Conservation (phyloP, 805 yeast species). For the Spathaspora arborariae region DNA sequence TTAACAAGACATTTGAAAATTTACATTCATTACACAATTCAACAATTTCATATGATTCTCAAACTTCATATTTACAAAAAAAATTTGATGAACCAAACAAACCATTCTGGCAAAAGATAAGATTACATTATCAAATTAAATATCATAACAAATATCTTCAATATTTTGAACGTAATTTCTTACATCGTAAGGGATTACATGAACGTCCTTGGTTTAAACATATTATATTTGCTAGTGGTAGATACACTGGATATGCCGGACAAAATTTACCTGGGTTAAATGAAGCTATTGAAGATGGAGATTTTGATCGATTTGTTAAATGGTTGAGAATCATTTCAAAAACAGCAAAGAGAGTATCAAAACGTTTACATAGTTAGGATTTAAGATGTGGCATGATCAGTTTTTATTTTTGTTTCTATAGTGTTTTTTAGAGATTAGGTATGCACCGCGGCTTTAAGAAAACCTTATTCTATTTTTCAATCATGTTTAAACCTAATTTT, state of each 20-base stretch:
- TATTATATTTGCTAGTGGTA: constrained; percentile 57
- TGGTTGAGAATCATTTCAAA: constrained; percentile 45
- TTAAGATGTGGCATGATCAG: neutral
- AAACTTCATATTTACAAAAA: constrained; percentile 23
- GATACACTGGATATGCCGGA: constrained; percentile 46
- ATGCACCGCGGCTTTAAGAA: too few species aligned
- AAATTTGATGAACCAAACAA: constrained; percentile 28
- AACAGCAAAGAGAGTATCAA: constrained; percentile 28
- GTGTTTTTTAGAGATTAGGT: too few species aligned
- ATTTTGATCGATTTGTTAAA: constrained; percentile 39
- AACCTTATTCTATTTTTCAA: too few species aligned
- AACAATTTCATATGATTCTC: constrained; percentile 26
- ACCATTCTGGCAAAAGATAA: constrained; percentile 33
- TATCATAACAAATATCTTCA: constrained; percentile 35
- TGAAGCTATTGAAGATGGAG: constrained; percentile 49
- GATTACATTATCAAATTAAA: constrained; percentile 26
- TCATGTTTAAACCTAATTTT: too few species aligned
- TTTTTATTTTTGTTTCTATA: neutral
- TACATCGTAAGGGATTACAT: constrained; percentile 43
- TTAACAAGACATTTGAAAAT: constrained; percentile 18
- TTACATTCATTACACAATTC: constrained; percentile 17
- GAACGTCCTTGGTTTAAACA: constrained; percentile 62
- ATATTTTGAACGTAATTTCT: constrained; percentile 52
- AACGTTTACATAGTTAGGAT: neutral
- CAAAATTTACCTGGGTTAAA: constrained; percentile 56